Evolutionary conservation across 2,329 filamentous ascomycete genomes (phyloP), one percentile per base, ranked within the genome.

Genomic region (Rosellinia necatrix): DNA sequence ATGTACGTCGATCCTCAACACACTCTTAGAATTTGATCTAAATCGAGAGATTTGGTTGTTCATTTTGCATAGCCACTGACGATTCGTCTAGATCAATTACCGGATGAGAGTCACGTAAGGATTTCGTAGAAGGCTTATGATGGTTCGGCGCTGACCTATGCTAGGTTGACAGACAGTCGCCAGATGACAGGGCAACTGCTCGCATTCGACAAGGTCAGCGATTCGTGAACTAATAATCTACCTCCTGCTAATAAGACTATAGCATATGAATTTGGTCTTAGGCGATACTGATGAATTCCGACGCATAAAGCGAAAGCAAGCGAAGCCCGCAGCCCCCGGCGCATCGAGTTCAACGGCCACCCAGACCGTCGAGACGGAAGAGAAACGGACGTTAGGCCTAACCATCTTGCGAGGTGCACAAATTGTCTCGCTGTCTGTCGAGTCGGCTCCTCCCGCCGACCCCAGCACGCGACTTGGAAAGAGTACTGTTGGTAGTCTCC

Each of bases 241-340:
- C 29, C 32, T 30, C 59, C 47, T 48, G 25, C 59, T 56, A 49
- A 60, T 25, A 15, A 4, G 29, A 3, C 30, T 19, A 50, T 46
- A 96, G 92, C 94, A 99, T 77, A 99, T 99, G 94, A 99, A 99
- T 75, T 85, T 99, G 64, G 94, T 99, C 60, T 89, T 99, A 61
- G 94, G 93, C 76, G 94, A 99, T 72, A 97, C 94, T 66, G 94
- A 99, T 83, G 93, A 97, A 75, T 97, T 96, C 76, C 90, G 92
- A 73, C 89, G 89, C 72, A 88, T 93, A 61, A 96, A 94, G 80
- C 85, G 90, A 75, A 93, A 89, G 80, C 85, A 88, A 68, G 82
- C 85, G 66, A 96, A 94, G 78, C 78, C 83, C 49, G 75, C 82
- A 47, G 85, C 88, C 38, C 84, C 87, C 19, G 82, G 82, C 59